Evolutionary conservation across 1,139 yeast species (phyloP), one percentile per base, ranked within the genome.

Genomic region (Suhomyces atakaporum): DNA sequence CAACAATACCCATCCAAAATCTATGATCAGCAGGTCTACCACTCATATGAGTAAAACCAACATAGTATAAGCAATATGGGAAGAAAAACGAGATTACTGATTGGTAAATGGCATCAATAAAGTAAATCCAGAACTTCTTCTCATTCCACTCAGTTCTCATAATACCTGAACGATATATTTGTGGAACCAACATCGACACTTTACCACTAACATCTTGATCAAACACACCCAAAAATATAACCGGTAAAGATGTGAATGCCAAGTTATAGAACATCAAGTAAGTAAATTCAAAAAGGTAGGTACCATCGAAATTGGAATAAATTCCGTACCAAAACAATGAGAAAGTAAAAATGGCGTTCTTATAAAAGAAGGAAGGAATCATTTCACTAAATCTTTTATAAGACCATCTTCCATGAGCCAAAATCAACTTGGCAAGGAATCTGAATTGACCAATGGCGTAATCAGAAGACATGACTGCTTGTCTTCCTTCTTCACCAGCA

Each of bases 401-500:
- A 1, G 95, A 85, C 97, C 97, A 92, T 59, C 97, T 77, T 25
- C 98, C 98, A 65, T 92, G 98, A 18, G 88, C 94, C 39, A 92
- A 66, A 36, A 92, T 66, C 47, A 92, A 69, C 50, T 90, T 75
- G 0, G 88, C 77, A 56, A 92, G 62, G 56, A 76, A 92, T 54
- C 97, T 73, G 66, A 92, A 92, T 60, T 92, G 97, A 10, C 97
- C 98, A 59, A 92, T 70, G 2, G 97, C 97, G 63, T 89, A 92
- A 68, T 92, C 98, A 0, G 97, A 85, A 7, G 95, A 84, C 98
- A 92, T 92, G 8, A 83, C 97, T 10, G 98, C 98, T 60, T 90
- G 97, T 33, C 97, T 74, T 49, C 98, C 98, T 70, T 92, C 98
- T 64, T 88, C 95, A 60, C 98, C 98, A 31, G 96, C 95, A 52